Evolutionary conservation across 139 green algal genomes (phyloP).

Genomic region (Coccomyxa sp.): DNA sequence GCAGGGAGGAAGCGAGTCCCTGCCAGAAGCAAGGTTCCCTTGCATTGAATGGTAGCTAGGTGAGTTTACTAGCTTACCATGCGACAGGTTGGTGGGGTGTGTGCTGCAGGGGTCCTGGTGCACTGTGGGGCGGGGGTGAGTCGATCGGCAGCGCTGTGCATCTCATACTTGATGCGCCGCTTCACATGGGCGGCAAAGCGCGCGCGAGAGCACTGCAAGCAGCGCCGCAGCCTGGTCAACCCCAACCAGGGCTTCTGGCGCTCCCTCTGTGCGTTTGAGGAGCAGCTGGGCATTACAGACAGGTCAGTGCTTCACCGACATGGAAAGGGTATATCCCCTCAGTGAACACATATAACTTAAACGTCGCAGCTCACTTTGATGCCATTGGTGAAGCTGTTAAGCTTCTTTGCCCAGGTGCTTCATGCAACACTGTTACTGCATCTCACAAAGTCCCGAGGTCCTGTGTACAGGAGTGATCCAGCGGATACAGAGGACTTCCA

Average conservation of each 20-base stretch:
- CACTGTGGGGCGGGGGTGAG: slow-evolving; percentile 80
- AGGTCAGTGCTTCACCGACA: slow-evolving; percentile 26
- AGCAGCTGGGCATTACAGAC: slow-evolving; percentile 58
- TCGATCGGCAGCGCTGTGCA: slow-evolving; percentile 62
- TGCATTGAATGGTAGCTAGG: too few relatives aligned
- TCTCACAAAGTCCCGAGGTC: too few relatives aligned
- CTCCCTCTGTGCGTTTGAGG: slow-evolving; percentile 65
- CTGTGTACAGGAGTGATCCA: slow-evolving; percentile 16
- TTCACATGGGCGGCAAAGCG: slow-evolving; percentile 42
- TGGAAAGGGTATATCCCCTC: too few relatives aligned
- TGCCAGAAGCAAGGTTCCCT: too few relatives aligned
- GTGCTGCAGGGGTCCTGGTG: slow-evolving; percentile 68
- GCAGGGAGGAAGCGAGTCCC: too few relatives aligned
- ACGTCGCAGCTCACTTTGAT: too few relatives aligned
- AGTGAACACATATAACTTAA: too few relatives aligned
- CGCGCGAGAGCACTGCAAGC: slow-evolving; percentile 30
- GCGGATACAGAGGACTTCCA: not conserved
- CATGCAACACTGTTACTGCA: too few relatives aligned
- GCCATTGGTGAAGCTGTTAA: too few relatives aligned
- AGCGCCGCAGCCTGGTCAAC: slow-evolving; percentile 46
- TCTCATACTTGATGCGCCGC: slow-evolving; percentile 78
- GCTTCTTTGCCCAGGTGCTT: too few relatives aligned
- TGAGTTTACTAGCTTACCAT: too few relatives aligned
- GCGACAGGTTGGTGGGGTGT: too few relatives aligned
- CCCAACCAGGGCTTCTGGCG: slow-evolving; percentile 81